Percentiles rank a stretch among this genome's conserved stretches.
Conservation (phyloP, 352 stramenopile species). For the Phytopythium montanum region DNA sequence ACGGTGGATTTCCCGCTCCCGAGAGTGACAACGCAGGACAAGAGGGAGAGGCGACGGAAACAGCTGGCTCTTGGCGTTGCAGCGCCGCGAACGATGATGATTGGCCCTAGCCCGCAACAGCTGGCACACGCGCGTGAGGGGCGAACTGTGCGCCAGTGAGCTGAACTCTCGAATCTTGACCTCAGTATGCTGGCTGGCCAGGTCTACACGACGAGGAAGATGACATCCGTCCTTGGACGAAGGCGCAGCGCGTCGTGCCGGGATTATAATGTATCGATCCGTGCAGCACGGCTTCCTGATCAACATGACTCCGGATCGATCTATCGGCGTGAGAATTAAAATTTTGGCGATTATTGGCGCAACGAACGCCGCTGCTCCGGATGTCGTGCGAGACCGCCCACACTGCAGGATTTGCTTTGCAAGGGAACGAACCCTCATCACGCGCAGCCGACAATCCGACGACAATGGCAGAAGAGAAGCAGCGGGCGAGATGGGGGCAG, state of each 20-base stretch:
- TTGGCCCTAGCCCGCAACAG: background rate
- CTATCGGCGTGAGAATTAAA: background rate
- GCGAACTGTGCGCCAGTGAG: background rate
- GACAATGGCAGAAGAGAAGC: background rate
- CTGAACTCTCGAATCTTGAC: background rate
- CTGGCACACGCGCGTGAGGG: background rate
- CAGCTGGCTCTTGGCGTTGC: background rate
- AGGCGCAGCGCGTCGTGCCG: no score
- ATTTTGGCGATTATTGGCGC: background rate
- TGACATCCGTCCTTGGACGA: no score
- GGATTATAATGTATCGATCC: no score
- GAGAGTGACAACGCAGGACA: background rate
- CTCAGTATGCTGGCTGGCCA: background rate
- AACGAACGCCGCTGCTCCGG: background rate
- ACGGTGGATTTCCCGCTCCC: slow-evolving; percentile 1
- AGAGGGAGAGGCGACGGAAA: background rate
- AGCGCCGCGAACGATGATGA: background rate
- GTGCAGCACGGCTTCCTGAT: no score
- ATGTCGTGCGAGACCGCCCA: background rate
- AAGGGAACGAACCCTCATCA: background rate
- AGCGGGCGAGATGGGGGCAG: background rate
- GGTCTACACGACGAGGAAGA: background rate
- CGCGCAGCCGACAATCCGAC: background rate
- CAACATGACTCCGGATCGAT: no score
- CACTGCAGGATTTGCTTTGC: background rate